Evolutionary conservation across 768 basidiomycete genomes (phyloP), one percentile per base, ranked within the genome.

Genomic region (Podaxis carcinomalis): DNA sequence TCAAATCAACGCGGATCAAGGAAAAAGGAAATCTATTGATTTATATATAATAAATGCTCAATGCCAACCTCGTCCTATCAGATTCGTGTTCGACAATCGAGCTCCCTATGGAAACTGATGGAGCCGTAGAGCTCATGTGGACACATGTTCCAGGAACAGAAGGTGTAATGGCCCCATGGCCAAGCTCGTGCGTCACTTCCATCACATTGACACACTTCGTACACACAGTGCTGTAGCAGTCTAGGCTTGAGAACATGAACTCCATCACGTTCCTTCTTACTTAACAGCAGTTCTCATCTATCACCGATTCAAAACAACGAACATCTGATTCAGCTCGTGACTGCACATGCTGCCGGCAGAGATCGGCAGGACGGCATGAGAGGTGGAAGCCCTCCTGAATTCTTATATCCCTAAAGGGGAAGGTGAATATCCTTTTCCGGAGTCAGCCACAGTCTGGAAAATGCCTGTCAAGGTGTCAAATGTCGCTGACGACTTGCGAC

Each of bases 381-480:
- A 44, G 19, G 5, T 9, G 9, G 11, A 44, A 44, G 19, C 1
- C 19, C 14, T 44, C 7, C 9, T 9, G 6, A 9, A 7, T 2
- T 32, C 32, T 16, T 5, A 44, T 44, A 44, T n/a, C 42, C 56
- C 56, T 57, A 50, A 57, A 57, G 47, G 46, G 56, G 56, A 50
- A 57, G 44, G 56, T 57, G 16, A 50, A 50, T 57, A 57, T 32
- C 56, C 56, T 57, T 57, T 49, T 57, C 56, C 11, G 56, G 56
- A 6, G 23, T 27, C 5, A 37, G 11, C n/a, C 13, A 36, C 28
- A 35, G 13, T 16, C 19, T 36, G 35, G 5, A 47, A 57, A 56
- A n/a, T 4, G 44, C 32, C 23, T 49, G 25, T 35, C 56, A 42
- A n/a, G 3, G n/a, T 10, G 23, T 21, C 36, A 39, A 40, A 23